A percentile compares a stretch with the other conserved stretches of the same genome.
Evolutionary conservation across 306 rosid genomes (phyloP).

Genomic region (Dryas drummondii): DNA sequence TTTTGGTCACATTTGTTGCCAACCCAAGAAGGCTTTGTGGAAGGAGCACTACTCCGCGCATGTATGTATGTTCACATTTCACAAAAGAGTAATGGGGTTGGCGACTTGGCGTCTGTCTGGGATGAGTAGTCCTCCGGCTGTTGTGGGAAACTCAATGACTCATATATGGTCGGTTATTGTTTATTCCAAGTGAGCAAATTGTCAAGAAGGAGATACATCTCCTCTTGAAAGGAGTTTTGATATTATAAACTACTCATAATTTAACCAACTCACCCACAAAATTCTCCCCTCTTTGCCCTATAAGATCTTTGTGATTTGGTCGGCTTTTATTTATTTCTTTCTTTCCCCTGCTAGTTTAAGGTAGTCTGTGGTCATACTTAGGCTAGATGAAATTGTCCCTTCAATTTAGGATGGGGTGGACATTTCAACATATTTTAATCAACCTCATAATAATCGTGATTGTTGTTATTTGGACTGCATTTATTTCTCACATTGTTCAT

Average conservation of each 20-base stretch:
- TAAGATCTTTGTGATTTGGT: slow-evolving; percentile 41
- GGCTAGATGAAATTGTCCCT: slow-evolving; percentile 13
- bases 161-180: slow-evolving; percentile 19
- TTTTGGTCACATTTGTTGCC: slow-evolving; percentile 2
- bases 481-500: no score
- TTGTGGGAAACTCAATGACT: neutral
- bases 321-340: slow-evolving; percentile 23
- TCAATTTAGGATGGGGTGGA: neutral
- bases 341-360: slow-evolving; percentile 1
- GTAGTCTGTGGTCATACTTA: slow-evolving; percentile 17
- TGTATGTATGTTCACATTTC: no score
- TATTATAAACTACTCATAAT: neutral
- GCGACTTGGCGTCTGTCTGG: neutral
- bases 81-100: neutral
- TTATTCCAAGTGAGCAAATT: slow-evolving; percentile 4
- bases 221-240: neutral
- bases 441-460: neutral
- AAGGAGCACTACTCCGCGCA: neutral
- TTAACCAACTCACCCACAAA: slow-evolving; percentile 34
- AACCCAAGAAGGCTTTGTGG: slow-evolving; percentile 4
- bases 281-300: slow-evolving; percentile 21
- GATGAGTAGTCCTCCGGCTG: neutral
- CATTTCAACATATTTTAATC: slow-evolving; percentile 6
- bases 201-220: slow-evolving; percentile 8
- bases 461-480: no score